phyloP scores from a whole-genome alignment of 2,329 filamentous ascomycete species.

The Cladosporium sp. region DNA sequence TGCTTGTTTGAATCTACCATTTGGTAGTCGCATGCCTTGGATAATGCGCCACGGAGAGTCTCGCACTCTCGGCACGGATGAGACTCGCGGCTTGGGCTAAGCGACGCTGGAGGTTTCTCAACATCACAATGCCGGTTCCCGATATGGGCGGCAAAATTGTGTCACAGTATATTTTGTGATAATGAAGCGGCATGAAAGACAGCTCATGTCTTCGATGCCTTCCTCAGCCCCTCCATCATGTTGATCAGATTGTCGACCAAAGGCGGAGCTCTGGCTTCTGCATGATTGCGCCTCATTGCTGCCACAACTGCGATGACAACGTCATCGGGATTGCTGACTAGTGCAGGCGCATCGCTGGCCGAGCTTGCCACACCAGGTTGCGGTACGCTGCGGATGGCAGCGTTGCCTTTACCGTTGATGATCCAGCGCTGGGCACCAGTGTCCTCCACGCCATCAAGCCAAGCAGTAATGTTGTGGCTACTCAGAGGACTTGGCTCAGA shows the following conservation, averaged over 20 bases:
- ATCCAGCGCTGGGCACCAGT: constrained; percentile 48
- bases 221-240: constrained; percentile 59
- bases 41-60: background rate
- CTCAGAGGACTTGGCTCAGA: constrained; percentile 44
- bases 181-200: background rate
- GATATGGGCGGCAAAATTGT: background rate
- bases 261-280: constrained; percentile 48
- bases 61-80: background rate
- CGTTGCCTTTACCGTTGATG: constrained; percentile 36
- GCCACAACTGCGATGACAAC: constrained; percentile 62
- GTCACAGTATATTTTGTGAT: background rate
- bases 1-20: background rate
- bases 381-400: constrained; percentile 31
- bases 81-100: background rate
- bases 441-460: constrained; percentile 59
- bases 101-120: background rate
- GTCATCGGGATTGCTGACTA: constrained; percentile 56
- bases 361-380: background rate
- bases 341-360: constrained; percentile 22
- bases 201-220: constrained; percentile 32
- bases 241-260: constrained; percentile 68
- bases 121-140: background rate
- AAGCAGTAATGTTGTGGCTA: constrained; percentile 41
- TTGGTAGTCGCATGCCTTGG: background rate
- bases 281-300: constrained; percentile 57